Evolutionary conservation across 495 filamentous ascomycete species (phyloP), one percentile per base, ranked within the genome.

Genomic region (Gamarada debralockiae): DNA sequence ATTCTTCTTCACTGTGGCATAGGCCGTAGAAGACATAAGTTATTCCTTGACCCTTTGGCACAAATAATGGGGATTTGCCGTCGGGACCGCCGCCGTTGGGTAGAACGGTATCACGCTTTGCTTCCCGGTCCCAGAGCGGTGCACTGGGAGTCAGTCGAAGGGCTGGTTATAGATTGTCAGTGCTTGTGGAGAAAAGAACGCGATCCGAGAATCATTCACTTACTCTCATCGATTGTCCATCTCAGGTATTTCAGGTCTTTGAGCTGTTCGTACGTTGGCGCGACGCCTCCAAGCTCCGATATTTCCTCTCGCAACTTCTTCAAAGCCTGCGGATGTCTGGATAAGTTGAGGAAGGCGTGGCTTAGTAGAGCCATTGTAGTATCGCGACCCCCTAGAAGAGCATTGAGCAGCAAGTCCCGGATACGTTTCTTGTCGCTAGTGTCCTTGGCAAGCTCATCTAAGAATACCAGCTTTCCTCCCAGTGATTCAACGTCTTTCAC

Each of bases 331-430:
- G 89, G 88, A 56, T 85, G 75, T 2, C 79, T 76, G 12, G 85
- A 79, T 0, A 97, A 74, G 64, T 93, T 83, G 66, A 85, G 85
- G 42, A 92, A 68, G 7, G 77, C 73, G 76, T 83, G 93, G 4
- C 24, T 23, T 23, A 60, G 36, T 2, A 53, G 22, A 3, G 52
- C 44, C 10, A 73, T 76, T 3, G 81, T 84, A 24, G 82, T 85
- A 64, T 87, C 83, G 56, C 81, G 70, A 0, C 82, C 81, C 2
- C 82, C 82, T 9, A 84, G 52, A 27, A 87, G 67, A 13, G 85
- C 68, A 22, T 61, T 47, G 10, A 61, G 15, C 0, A 56, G 21
- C 61, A 95, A 87, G 64, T 89, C 82, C 24, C 84, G 85, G 10
- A 96, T 70, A 29, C 56, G 46, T 15, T 9, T 40, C 20, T 40